Conservation (phyloP, 2,329 filamentous ascomycete species). For the Bisporella sp. region DNA sequence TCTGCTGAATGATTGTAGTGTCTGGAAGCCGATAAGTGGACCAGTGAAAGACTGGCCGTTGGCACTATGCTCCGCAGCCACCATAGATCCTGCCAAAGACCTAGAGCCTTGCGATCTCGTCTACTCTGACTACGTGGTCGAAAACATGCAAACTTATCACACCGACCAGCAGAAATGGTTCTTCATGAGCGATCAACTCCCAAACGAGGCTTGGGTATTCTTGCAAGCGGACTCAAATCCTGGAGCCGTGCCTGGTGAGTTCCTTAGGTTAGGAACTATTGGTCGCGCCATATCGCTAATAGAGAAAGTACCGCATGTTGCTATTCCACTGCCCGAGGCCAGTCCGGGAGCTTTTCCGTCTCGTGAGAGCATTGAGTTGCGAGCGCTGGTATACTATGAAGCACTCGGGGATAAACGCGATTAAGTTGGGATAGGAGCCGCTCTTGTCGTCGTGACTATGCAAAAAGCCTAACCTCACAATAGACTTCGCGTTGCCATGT, state of each 20-base stretch:
- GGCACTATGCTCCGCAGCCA: constrained; percentile 3
- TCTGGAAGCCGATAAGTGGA: constrained; percentile 12
- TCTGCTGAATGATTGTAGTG: not conserved
- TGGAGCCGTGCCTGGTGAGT: not conserved
- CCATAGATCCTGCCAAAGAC: constrained; percentile 6
- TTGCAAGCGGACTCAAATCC: constrained; percentile 2
- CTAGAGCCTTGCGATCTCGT: constrained; percentile 7
- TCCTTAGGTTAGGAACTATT: not conserved
- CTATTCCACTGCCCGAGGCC: constrained; percentile 1
- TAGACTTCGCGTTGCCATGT: too few species aligned
- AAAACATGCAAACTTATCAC: constrained; percentile 7
- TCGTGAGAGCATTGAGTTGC: constrained; percentile 10
- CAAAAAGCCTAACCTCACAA: too few species aligned
- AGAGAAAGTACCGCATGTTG: constrained; percentile 4
- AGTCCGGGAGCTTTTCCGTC: not conserved
- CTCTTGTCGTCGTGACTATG: too few species aligned
- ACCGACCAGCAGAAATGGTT: constrained; percentile 7
- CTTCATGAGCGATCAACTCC: constrained; percentile 9
- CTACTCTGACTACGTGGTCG: constrained; percentile 3
- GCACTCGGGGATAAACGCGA: not conserved
- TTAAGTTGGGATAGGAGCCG: too few species aligned
- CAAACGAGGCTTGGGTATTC: constrained; percentile 3
- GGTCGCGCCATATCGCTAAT: not conserved
- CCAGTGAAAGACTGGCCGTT: constrained; percentile 10
- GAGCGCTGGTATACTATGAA: constrained; percentile 8